Evolutionary conservation across 129 eudicot genomes (phyloP).

Genomic region (Dittrichia graveolens): DNA sequence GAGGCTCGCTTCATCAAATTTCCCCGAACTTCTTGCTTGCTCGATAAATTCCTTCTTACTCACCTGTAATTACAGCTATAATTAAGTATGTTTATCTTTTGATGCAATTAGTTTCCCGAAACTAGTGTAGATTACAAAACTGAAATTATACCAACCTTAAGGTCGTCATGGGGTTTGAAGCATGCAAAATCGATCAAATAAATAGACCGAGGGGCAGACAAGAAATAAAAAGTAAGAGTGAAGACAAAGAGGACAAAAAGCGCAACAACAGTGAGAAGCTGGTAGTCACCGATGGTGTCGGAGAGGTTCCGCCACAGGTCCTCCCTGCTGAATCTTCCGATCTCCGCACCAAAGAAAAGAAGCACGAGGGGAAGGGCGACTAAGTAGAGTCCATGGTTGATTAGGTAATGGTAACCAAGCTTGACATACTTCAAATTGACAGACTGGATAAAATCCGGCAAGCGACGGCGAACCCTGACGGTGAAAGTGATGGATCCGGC

Average conservation of each 20-base stretch:
- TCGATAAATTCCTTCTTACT: slow-evolving; percentile 76
- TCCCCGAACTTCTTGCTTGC: slow-evolving; percentile 68
- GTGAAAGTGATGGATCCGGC: slow-evolving; percentile 60
- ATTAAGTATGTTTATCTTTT: neutral
- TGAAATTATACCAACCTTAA: slow-evolving; percentile 48
- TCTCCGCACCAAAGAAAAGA: slow-evolving; percentile 58
- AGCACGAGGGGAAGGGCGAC: slow-evolving; percentile 60
- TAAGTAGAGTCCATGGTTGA: slow-evolving; percentile 62
- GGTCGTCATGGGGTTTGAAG: slow-evolving; percentile 68
- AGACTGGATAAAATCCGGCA: slow-evolving; percentile 58
- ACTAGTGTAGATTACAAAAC: neutral
- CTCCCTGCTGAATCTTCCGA: slow-evolving; percentile 55
- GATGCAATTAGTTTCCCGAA: no score
- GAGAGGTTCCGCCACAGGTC: slow-evolving; percentile 60
- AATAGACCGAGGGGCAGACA: slow-evolving; percentile 63
- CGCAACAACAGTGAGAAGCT: slow-evolving; percentile 53
- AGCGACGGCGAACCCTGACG: slow-evolving; percentile 59
- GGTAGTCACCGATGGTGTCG: slow-evolving; percentile 52
- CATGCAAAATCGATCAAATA: slow-evolving; percentile 88
- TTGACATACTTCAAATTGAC: slow-evolving; percentile 83
- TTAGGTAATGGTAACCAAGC: slow-evolving; percentile 81
- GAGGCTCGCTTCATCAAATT: slow-evolving; percentile 71
- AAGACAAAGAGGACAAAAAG: slow-evolving; percentile 49
- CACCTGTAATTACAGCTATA: slow-evolving; percentile 41
- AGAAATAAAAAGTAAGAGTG: slow-evolving; percentile 53